Percentiles rank a stretch among this genome's conserved stretches.
These are phyloP conservation scores for Pythium insidiosum DNA, from an alignment of 352 stramenopile genomes.

Conservation along the genomic window DNA sequence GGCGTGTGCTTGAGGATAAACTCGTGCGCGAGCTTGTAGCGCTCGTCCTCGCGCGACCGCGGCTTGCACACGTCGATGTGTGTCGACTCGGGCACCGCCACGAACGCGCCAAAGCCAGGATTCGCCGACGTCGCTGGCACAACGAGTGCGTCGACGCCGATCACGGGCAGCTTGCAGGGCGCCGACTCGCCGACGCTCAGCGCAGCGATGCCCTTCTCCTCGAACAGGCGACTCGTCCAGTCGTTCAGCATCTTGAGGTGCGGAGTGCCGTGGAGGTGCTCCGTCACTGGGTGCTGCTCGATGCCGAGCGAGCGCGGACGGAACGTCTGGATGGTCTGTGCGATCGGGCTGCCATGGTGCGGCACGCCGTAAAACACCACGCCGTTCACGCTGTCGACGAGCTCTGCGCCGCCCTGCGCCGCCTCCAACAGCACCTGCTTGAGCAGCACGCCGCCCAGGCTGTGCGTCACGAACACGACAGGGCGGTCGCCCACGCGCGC, in stretches of 20 bases:
- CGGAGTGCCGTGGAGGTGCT: conserved; percentile 67
- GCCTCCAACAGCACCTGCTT: conserved; percentile 77
- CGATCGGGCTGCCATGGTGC: conserved; percentile 72
- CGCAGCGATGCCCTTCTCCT: conserved; percentile 37
- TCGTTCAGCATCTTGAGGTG: conserved; percentile 76
- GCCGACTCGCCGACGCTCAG: conserved; percentile 62
- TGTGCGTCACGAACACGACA: conserved; percentile 81
- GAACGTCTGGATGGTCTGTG: conserved; percentile 54
- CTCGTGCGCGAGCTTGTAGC: conserved; percentile 53
- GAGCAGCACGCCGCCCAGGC: conserved; percentile 71
- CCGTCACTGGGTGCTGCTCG: conserved; percentile 60
- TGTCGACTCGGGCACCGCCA: conserved; percentile 44
- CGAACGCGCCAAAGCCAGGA: conserved; percentile 63
- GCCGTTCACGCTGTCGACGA: conserved; percentile 59
- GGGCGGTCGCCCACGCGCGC: conserved; percentile 59
- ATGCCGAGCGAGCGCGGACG: conserved; percentile 33
- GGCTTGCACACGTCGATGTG: conserved; percentile 82
- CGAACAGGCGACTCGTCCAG: conserved; percentile 48
- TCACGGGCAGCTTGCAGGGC: conserved; percentile 53
- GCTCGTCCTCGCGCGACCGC: conserved; percentile 33
- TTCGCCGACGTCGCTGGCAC: conserved; percentile 61
- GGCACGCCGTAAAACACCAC: conserved; percentile 77
- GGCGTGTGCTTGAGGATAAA: conserved; percentile 34
- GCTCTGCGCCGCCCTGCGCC: neutral
- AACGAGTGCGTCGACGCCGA: conserved; percentile 66